Conservation (phyloP, 768 basidiomycete genomes). For the Mycena metata region DNA sequence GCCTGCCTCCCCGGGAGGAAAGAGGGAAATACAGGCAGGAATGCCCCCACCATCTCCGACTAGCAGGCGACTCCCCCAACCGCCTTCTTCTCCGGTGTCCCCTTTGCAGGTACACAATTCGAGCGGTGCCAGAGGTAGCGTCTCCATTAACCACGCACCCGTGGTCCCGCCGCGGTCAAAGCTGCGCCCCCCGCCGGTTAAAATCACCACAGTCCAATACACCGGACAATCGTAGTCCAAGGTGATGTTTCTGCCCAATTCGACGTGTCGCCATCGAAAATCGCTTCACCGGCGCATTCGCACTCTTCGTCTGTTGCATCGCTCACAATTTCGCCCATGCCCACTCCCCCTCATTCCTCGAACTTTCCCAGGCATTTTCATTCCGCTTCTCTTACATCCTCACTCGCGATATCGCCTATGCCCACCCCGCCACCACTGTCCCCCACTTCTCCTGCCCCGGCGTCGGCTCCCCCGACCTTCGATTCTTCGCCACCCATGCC, state of each 20-base stretch:
- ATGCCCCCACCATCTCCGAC: conserved; percentile 9
- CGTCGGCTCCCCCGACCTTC: neutral
- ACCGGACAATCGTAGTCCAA: neutral
- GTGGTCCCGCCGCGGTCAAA: conserved; percentile 33
- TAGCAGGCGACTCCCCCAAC: conserved; percentile 4
- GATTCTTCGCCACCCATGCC: neutral
- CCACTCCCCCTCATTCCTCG: conserved; percentile 19
- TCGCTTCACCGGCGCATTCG: conserved; percentile 10
- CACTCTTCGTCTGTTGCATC: conserved; percentile 17
- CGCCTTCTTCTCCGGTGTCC: neutral
- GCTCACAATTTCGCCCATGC: conserved; percentile 24
- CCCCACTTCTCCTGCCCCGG: conserved; percentile 10
- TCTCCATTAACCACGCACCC: conserved; percentile 3
- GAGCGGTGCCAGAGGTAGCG: neutral
- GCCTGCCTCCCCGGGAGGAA: conserved; percentile 3
- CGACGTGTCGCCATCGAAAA: neutral
- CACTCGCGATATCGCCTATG: conserved; percentile 32
- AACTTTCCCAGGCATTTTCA: conserved; percentile 22
- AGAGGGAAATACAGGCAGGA: neutral
- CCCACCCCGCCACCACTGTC: conserved; percentile 31
- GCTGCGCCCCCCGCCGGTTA: conserved; percentile 35
- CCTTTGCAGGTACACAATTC: conserved; percentile 18
- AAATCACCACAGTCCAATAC: conserved; percentile 9
- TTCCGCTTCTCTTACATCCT: conserved; percentile 25
- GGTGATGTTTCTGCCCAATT: neutral